A percentile compares a stretch with the other conserved stretches of the same genome.
Evolutionary conservation across 441 rosid genomes (phyloP).

Genomic region (Jatropha podagrica): DNA sequence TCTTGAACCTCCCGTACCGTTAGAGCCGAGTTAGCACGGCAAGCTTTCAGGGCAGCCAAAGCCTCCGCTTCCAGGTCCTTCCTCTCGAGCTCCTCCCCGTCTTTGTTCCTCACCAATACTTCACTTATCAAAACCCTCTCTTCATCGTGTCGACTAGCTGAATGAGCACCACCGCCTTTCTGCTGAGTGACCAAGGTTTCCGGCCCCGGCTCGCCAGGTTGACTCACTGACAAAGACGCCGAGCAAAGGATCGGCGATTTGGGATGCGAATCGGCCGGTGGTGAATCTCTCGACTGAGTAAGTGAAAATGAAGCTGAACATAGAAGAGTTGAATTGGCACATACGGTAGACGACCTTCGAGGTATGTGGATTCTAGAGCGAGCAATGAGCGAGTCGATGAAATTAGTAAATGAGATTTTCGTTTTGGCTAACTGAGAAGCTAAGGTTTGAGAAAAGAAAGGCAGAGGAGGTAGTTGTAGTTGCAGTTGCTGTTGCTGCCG

Average conservation of each 20-base stretch:
- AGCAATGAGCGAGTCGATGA: conserved; percentile 38
- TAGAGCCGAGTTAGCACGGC: conserved; percentile 80
- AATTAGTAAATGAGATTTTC: conserved; percentile 37
- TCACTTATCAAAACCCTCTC: conserved; percentile 89
- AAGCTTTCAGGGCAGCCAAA: conserved; percentile 69
- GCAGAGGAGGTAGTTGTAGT: background rate
- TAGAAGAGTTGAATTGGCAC: conserved; percentile 28
- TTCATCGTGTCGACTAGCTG: conserved; percentile 51
- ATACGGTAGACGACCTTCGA: background rate
- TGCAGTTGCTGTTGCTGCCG: background rate
- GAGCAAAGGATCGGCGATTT: conserved; percentile 34
- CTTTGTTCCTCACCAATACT: conserved; percentile 84
- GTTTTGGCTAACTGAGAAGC: conserved; percentile 39
- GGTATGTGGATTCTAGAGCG: conserved; percentile 21
- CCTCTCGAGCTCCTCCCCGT: conserved; percentile 90
- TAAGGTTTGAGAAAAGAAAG: conserved; percentile 29
- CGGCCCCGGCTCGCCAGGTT: conserved; percentile 23
- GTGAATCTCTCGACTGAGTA: background rate
- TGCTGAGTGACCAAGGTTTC: conserved; percentile 29
- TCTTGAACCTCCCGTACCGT: conserved; percentile 85
- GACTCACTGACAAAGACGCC: conserved; percentile 41
- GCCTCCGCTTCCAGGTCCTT: conserved; percentile 89
- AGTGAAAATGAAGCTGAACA: conserved; percentile 30
- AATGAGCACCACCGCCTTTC: conserved; percentile 33
- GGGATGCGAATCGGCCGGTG: background rate